These are phyloP conservation scores for Paracamarosporium sp. DNA, from an alignment of 2,329 filamentous ascomycete genomes.

Conservation along the genomic window DNA sequence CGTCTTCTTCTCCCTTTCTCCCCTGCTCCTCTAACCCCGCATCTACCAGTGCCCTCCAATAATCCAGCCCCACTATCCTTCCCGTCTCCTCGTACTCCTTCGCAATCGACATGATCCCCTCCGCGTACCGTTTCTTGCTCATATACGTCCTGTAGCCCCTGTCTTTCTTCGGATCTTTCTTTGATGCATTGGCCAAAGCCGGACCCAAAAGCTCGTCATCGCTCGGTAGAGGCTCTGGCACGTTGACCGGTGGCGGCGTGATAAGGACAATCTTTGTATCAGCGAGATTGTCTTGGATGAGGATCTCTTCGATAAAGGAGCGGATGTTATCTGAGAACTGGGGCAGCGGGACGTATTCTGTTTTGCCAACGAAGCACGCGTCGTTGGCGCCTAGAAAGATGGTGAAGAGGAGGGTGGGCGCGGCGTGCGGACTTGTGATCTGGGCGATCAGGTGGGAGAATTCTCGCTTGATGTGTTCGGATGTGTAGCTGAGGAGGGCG, in stretches of 20 bases:
- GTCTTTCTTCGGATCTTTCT: constrained; percentile 19
- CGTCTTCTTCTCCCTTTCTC: constrained; percentile 24
- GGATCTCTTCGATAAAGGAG: constrained; percentile 41
- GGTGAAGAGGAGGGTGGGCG: constrained; percentile 46
- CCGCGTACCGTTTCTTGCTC: constrained; percentile 48
- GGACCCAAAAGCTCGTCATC: constrained; percentile 10
- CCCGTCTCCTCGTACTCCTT: constrained; percentile 40
- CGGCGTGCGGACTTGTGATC: constrained; percentile 21
- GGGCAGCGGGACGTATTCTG: constrained; percentile 39
- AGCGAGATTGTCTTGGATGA: constrained; percentile 34
- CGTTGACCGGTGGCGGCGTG: constrained; percentile 46
- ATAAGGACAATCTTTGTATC: constrained; percentile 47
- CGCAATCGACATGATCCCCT: constrained; percentile 46
- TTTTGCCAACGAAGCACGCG: constrained; percentile 35
- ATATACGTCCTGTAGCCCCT: constrained; percentile 43
- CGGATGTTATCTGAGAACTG: constrained; percentile 45
- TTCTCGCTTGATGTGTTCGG: constrained; percentile 25
- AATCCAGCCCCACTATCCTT: constrained; percentile 41
- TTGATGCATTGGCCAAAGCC: constrained; percentile 7
- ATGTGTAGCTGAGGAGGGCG: constrained; percentile 31
- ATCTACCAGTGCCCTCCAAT: constrained; percentile 40
- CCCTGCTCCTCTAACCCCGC: constrained; percentile 30
- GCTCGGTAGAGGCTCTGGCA: constrained; percentile 14
- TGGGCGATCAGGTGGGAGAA: constrained; percentile 32
- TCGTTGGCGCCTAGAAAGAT: constrained; percentile 52